Evolutionary conservation across 129 eudicot species (phyloP).

Genomic region (Heracleum sosnowskyi): DNA sequence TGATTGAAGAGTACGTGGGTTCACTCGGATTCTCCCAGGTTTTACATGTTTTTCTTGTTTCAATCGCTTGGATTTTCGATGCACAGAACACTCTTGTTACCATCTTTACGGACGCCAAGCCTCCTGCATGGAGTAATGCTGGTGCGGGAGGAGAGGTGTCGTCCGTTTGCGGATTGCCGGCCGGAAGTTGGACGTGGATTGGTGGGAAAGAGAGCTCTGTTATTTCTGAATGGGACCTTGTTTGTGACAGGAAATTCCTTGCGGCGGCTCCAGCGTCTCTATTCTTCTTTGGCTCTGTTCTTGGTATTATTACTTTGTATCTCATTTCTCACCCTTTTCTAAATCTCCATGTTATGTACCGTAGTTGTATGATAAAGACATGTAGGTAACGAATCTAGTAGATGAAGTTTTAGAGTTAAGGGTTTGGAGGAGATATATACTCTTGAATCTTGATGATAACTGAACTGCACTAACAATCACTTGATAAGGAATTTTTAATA

Average conservation of each 20-base stretch:
- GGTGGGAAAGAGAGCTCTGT: conserved; percentile 5
- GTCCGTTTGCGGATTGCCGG: not conserved
- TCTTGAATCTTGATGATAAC: not conserved
- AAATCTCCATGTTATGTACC: not conserved
- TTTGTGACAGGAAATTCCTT: conserved; percentile 23
- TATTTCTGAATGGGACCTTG: conserved; percentile 37
- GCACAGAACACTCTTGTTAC: conserved; percentile 1
- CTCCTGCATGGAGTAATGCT: not conserved
- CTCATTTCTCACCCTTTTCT: not conserved
- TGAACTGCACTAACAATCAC: not conserved
- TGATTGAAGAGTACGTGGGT: conserved; percentile 4
- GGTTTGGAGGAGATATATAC: too few relatives aligned
- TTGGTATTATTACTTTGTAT: not conserved
- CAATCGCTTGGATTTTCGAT: conserved; percentile 4
- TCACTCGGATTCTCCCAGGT: not conserved
- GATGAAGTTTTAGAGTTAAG: too few relatives aligned
- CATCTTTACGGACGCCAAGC: not conserved
- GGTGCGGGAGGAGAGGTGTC: not conserved
- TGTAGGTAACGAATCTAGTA: not conserved
- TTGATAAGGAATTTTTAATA: too few relatives aligned
- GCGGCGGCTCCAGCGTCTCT: conserved; percentile 21
- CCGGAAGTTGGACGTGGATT: not conserved
- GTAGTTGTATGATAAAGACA: not conserved
- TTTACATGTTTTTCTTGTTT: not conserved
- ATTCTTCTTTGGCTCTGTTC: conserved; percentile 28